A percentile compares a stretch with the other conserved stretches of the same genome.
Conservation (phyloP, 768 basidiomycete species). For the Leccinum longicurvipes region DNA sequence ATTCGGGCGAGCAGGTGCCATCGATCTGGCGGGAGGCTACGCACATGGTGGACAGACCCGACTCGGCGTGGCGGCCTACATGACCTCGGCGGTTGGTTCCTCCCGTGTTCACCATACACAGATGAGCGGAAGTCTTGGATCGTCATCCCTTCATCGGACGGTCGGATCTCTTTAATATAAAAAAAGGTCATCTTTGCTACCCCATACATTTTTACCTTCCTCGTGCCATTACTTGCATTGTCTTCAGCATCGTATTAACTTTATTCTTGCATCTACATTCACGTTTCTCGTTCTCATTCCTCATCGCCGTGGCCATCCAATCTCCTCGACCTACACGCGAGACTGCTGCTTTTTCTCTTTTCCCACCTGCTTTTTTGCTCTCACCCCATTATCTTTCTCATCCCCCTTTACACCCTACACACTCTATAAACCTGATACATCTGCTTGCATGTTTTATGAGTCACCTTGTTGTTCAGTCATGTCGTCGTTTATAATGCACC, state of each 20-base stretch:
- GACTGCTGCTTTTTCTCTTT: background rate
- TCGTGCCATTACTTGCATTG: constrained; percentile 1
- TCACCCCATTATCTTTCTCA: background rate
- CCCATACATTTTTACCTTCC: background rate
- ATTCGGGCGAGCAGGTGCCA: constrained; percentile 44
- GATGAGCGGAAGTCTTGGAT: constrained; percentile 12
- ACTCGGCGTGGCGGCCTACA: constrained; percentile 36
- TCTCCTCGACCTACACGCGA: background rate
- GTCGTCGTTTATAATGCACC: background rate
- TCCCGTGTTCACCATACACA: too few species aligned
- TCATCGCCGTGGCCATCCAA: too few species aligned
- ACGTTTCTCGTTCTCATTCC: background rate
- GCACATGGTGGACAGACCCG: constrained; percentile 43
- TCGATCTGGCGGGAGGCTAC: constrained; percentile 47
- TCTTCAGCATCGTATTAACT: constrained; percentile 19
- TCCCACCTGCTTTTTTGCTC: background rate
- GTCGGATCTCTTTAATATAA: constrained; percentile 7
- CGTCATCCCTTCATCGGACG: constrained; percentile 1
- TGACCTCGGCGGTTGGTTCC: too few species aligned
- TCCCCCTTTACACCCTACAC: background rate
- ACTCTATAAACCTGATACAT: background rate
- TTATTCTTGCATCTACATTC: constrained; percentile 11
- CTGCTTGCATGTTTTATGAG: background rate
- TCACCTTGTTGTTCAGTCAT: background rate
- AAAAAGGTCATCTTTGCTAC: background rate